A percentile compares a stretch with the other conserved stretches of the same genome.
These are phyloP conservation scores for Xylaria sp. DNA, from an alignment of 2,329 filamentous ascomycete genomes.

Conservation along the genomic window DNA sequence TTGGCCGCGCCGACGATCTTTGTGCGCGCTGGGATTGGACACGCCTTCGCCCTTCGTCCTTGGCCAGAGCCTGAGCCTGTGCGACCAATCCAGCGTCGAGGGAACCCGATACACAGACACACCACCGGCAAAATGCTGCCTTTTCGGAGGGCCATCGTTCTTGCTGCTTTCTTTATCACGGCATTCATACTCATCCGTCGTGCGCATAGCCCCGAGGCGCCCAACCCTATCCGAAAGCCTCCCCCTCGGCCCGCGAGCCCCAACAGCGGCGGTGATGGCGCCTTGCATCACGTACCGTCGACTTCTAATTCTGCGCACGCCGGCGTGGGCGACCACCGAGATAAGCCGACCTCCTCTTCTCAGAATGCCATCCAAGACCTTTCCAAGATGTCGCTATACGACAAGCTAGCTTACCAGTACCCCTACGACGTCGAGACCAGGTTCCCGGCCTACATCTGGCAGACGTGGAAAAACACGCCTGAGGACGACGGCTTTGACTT, in stretches of 20 bases:
- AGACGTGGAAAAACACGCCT: conserved; percentile 95
- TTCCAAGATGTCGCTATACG: conserved; percentile 76
- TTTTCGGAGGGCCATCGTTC: conserved; percentile 50
- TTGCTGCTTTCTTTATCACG: conserved; percentile 50
- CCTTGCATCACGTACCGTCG: conserved; percentile 40
- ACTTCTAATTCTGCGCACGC: conserved; percentile 37
- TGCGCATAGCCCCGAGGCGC: conserved; percentile 47
- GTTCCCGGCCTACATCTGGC: conserved; percentile 98
- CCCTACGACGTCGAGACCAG: conserved; percentile 89
- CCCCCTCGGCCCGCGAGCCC: conserved; percentile 43
- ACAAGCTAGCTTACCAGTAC: conserved; percentile 91
- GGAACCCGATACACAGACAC: neutral
- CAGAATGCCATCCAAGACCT: conserved; percentile 77
- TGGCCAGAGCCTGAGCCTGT: conserved; percentile 11
- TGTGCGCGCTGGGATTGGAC: neutral
- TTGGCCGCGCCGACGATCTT: conserved; percentile 20
- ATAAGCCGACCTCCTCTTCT: conserved; percentile 55
- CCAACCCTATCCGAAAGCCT: conserved; percentile 44
- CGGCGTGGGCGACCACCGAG: conserved; percentile 27
- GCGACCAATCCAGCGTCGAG: conserved; percentile 7
- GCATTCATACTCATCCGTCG: conserved; percentile 51
- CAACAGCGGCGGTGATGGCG: conserved; percentile 31
- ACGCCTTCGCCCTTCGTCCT: conserved; percentile 6
- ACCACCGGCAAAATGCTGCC: conserved; percentile 47
- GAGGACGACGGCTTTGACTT: conserved; percentile 82